Evolutionary conservation across 306 rosid species (phyloP).

Genomic region (Corylus heterophylla): DNA sequence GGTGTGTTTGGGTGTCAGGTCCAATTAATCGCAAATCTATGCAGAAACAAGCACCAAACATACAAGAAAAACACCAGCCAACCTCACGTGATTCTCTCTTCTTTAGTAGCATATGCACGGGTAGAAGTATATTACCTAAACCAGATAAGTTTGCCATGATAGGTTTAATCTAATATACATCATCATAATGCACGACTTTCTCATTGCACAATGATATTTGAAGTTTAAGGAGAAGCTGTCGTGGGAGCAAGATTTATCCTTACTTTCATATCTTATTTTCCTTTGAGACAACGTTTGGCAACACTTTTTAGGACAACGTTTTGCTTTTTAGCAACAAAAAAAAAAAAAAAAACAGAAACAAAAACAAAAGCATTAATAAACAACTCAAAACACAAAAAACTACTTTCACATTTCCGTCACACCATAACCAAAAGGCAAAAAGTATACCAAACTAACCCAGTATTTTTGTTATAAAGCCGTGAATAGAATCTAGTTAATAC

Average conservation of each 20-base stretch:
- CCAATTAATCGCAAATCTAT: background rate
- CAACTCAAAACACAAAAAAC: too few species aligned
- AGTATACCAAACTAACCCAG: too few species aligned
- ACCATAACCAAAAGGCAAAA: too few species aligned
- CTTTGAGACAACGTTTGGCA: too few species aligned
- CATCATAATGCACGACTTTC: background rate
- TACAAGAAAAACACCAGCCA: background rate
- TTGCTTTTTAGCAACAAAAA: too few species aligned
- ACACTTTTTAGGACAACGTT: too few species aligned
- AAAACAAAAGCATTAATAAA: too few species aligned
- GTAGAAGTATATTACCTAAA: background rate
- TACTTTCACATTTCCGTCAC: too few species aligned
- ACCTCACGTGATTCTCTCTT: background rate
- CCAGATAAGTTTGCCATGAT: background rate
- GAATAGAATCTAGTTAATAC: background rate
- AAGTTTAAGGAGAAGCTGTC: too few species aligned
- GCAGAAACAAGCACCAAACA: background rate
- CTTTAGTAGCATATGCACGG: background rate
- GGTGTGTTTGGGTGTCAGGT: background rate
- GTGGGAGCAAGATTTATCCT: too few species aligned
- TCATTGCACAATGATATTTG: background rate
- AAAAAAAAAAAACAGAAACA: too few species aligned
- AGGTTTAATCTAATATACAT: background rate
- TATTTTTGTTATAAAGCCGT: constrained; percentile 7
- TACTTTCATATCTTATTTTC: background rate